Base-by-base conservation (phyloP, 148 eudicot species). In the Rhododendron ovatum region DNA sequence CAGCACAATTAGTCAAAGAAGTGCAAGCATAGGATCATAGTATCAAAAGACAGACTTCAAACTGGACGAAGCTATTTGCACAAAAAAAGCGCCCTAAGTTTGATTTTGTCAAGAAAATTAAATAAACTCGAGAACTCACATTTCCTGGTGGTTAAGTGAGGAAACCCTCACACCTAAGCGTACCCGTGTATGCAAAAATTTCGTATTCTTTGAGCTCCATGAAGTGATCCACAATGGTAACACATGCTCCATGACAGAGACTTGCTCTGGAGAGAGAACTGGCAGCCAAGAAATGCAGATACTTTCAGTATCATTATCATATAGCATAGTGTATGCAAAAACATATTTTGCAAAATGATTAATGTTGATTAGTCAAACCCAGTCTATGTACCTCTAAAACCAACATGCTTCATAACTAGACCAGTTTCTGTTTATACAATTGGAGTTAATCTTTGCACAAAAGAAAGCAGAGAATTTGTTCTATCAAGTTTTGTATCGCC, bases 211-310 rank as follows among this genome's bases (percentile, higher is more conserved):
- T 79, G 87, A 87, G 82, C 90, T 90, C 96, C 96, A 94, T 81
- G 92, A 91, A 88, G 89, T 90, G 85, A 91, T 83, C 98, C 99
- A 96, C 80, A 91, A 82, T 43, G 99, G 98, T 85, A 97, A 90
- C 85, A 95, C 92, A 90, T 92, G 94, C 89, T 97, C 99, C 91
- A 91, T 91, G 30, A 39, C 84, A 35, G 98, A 93, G 73, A 95
- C 93, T 90, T 90, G 90, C 83, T 92, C 89, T 48, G 98, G 93
- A 48, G 93, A 88, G 86, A 97, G 93, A 89, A 95, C 99, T 97
- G 91, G 73, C 80, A 88, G 83, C 50, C 67, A 84, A 77, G 65
- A 71, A 78, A 83, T 1, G 14, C 24, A 89, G 84, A 82, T 59
- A 75, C 39, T 81, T 82, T 88, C 77, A 84, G 51, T 28, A 53